A percentile compares a stretch with the other conserved stretches of the same genome.
Evolutionary conservation across 345 rosid species (phyloP).

Genomic region (Cardamine resedifolia): DNA sequence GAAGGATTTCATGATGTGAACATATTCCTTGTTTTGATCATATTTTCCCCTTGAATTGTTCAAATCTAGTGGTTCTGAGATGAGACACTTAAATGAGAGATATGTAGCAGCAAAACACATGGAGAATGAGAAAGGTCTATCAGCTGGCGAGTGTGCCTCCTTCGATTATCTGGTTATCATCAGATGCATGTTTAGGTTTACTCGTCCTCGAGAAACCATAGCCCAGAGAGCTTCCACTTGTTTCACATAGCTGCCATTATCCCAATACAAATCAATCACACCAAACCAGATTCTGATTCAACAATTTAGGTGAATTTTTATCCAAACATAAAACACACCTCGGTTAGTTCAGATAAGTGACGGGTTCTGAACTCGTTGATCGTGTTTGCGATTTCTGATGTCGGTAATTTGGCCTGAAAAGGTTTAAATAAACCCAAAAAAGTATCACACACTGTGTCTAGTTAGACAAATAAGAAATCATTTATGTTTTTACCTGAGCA

Average conservation of each 20-base stretch:
- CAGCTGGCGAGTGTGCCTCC: constrained; percentile 72
- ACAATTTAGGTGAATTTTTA: not conserved
- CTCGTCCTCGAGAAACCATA: constrained; percentile 81
- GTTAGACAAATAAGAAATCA: not conserved
- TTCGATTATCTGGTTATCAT: constrained; percentile 67
- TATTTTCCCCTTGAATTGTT: no score
- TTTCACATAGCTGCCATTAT: constrained; percentile 67
- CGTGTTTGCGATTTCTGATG: constrained; percentile 82
- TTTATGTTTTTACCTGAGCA: constrained; percentile 67
- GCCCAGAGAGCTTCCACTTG: constrained; percentile 93
- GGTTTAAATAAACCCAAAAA: not conserved
- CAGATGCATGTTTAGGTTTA: constrained; percentile 68
- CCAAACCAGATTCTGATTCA: not conserved
- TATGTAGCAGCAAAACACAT: constrained; percentile 4
- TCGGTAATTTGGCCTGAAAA: constrained; percentile 77
- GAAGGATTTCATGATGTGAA: no score
- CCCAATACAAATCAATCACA: not conserved
- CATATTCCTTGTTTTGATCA: no score
- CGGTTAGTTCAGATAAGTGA: constrained; percentile 88
- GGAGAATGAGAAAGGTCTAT: constrained; percentile 12
- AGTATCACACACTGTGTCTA: no score
- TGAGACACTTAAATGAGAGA: not conserved
- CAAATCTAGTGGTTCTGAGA: not conserved
- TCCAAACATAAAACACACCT: constrained; percentile 46
- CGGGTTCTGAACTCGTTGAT: constrained; percentile 93